Conservation (phyloP, 208 protist species). For the Leishmania martiniquensis region DNA sequence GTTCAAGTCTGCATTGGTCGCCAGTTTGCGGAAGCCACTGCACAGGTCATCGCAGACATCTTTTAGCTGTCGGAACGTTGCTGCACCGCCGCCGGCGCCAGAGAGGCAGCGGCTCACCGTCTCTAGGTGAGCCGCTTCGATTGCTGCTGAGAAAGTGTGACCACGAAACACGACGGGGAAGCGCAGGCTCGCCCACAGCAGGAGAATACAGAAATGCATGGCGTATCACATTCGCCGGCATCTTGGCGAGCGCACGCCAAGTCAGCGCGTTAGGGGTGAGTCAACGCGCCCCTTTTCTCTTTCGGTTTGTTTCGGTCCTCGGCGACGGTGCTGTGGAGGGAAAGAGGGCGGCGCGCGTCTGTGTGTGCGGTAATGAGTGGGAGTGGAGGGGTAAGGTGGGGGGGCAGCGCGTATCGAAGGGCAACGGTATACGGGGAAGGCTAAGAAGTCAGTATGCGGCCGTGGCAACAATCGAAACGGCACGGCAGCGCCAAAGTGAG, state of each 20-base stretch:
- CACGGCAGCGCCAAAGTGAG: too few species aligned
- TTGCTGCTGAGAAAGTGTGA: conserved; percentile 24
- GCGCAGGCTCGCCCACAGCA: conserved; percentile 14
- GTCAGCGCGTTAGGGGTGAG: background rate
- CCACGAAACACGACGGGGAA: conserved; percentile 29
- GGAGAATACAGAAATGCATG: background rate
- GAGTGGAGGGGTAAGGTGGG: background rate
- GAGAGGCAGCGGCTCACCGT: conserved; percentile 43
- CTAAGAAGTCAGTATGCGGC: too few species aligned
- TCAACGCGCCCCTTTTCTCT: too few species aligned
- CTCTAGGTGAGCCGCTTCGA: conserved; percentile 38
- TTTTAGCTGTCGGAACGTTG: conserved; percentile 41
- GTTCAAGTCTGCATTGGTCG: background rate
- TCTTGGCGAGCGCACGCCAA: background rate
- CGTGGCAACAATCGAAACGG: too few species aligned
- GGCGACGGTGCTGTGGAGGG: background rate
- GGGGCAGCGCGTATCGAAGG: background rate
- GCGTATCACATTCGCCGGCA: background rate
- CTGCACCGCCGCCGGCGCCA: conserved; percentile 42
- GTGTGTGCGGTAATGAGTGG: too few species aligned
- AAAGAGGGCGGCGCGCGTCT: background rate
- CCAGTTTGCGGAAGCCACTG: background rate
- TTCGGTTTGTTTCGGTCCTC: too few species aligned
- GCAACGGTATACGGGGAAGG: too few species aligned
- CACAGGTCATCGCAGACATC: conserved; percentile 38